Evolutionary conservation across 352 stramenopile genomes (phyloP).

Genomic region (Pythium insidiosum): DNA sequence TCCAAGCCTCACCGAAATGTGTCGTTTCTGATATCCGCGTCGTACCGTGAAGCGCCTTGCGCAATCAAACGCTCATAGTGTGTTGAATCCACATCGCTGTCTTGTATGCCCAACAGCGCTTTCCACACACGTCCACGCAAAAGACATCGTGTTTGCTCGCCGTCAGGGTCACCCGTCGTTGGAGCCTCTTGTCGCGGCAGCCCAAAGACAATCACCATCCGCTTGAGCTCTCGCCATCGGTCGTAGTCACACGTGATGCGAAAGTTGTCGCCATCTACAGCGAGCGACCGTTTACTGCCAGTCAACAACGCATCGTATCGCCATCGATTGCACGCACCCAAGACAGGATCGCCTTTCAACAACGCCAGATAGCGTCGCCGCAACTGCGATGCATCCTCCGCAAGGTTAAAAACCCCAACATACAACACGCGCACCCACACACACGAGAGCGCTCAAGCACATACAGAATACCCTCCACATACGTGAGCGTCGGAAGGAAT

Average conservation of each 20-base stretch:
- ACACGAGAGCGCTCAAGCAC: too few species aligned
- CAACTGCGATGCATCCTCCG: slow-evolving; percentile 17
- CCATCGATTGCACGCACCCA: slow-evolving; percentile 17
- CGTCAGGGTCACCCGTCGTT: background rate
- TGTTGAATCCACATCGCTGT: slow-evolving; percentile 40
- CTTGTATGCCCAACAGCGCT: slow-evolving; percentile 66
- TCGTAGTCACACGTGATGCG: slow-evolving; percentile 56
- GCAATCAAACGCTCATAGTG: slow-evolving; percentile 67
- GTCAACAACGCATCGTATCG: background rate
- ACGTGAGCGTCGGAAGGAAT: slow-evolving; percentile 11
- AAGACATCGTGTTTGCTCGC: slow-evolving; percentile 25
- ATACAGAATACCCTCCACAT: too few species aligned
- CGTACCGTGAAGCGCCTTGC: slow-evolving; percentile 69
- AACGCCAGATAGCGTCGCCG: slow-evolving; percentile 36
- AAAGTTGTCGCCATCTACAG: slow-evolving; percentile 24
- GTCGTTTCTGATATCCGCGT: slow-evolving; percentile 88
- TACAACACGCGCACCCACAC: too few species aligned
- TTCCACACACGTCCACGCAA: slow-evolving; percentile 87
- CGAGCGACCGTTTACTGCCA: background rate
- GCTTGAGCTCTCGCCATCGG: slow-evolving; percentile 75
- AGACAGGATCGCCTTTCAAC: slow-evolving; percentile 30
- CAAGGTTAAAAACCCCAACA: background rate
- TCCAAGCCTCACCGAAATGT: slow-evolving; percentile 48
- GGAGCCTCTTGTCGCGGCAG: slow-evolving; percentile 42
- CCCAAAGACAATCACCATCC: slow-evolving; percentile 73